These are phyloP conservation scores for Puccinia coronata DNA, from an alignment of 1,284 basidiomycete genomes.

Conservation along the genomic window DNA sequence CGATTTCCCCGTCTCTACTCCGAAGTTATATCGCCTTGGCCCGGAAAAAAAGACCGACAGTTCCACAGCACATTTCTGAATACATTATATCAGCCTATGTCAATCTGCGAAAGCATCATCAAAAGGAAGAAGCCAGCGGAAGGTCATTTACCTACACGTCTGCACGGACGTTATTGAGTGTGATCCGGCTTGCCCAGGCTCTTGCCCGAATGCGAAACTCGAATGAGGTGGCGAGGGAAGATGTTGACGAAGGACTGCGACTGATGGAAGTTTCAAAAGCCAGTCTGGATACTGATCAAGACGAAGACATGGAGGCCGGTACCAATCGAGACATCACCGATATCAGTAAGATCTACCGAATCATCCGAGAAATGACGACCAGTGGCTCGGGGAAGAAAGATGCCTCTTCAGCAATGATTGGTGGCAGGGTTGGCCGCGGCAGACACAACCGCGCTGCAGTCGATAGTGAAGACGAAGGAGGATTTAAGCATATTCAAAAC, in stretches of 20 bases:
- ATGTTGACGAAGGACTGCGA: conserved; percentile 95
- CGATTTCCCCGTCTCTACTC: conserved; percentile 83
- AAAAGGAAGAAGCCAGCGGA: conserved; percentile 85
- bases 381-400: conserved; percentile 59
- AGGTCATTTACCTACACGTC: conserved; percentile 92
- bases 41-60: conserved; percentile 81
- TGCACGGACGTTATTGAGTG: conserved; percentile 90
- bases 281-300: conserved; percentile 63
- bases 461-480: conserved; percentile 62
- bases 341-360: conserved; percentile 78
- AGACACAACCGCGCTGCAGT: conserved; percentile 60
- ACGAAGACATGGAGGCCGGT: conserved; percentile 71
- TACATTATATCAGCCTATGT: conserved; percentile 97
- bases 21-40: conserved; percentile 95
- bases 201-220: conserved; percentile 86
- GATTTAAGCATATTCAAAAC: conserved; percentile 61
- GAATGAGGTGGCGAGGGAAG: conserved; percentile 74
- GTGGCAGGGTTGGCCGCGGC: conserved; percentile 59
- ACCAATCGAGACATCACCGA: conserved; percentile 68
- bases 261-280: conserved; percentile 96
- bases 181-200: conserved; percentile 90
- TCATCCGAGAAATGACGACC: conserved; percentile 80
- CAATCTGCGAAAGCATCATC: conserved; percentile 84
- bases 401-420: conserved; percentile 60
- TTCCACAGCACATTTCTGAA: conserved; percentile 80